phyloP scores from a whole-genome alignment of 2,329 filamentous ascomycete species.

The Torrubiella hemipterigena region DNA sequence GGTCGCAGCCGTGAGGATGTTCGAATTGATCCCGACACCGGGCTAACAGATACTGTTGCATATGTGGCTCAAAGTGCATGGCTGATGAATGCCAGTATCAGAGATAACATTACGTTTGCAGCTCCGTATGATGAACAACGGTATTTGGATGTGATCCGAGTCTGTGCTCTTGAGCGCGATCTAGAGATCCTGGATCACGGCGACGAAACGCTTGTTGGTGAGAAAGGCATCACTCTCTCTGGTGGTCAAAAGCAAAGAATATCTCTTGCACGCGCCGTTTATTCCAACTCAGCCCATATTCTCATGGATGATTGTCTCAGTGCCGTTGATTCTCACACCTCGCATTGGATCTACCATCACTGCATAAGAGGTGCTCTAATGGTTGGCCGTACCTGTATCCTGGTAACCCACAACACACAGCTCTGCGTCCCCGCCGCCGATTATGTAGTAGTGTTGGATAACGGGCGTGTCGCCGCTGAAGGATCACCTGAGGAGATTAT shows the following conservation, averaged over 20 bases:
- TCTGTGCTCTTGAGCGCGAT: slow-evolving; percentile 84
- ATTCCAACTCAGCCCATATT: slow-evolving; percentile 87
- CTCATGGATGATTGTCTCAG: slow-evolving; percentile 92
- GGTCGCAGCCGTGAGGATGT: slow-evolving; percentile 78
- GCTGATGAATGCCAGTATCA: slow-evolving; percentile 94
- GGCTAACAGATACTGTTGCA: slow-evolving; percentile 80
- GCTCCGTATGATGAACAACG: slow-evolving; percentile 67
- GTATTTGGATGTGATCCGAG: slow-evolving; percentile 78
- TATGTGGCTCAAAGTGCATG: slow-evolving; percentile 96
- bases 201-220: slow-evolving; percentile 86
- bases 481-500: slow-evolving; percentile 69
- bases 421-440: slow-evolving; percentile 75
- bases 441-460: slow-evolving; percentile 74
- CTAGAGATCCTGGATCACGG: slow-evolving; percentile 84
- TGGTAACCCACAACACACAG: slow-evolving; percentile 88
- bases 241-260: slow-evolving; percentile 97
- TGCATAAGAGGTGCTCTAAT: slow-evolving; percentile 84
- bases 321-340: slow-evolving; percentile 93
- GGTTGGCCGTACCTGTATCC: slow-evolving; percentile 76
- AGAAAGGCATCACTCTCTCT: slow-evolving; percentile 93
- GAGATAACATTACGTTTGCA: slow-evolving; percentile 90
- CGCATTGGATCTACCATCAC: slow-evolving; percentile 94
- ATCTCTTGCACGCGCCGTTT: slow-evolving; percentile 87
- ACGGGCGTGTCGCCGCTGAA: slow-evolving; percentile 66
- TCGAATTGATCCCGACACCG: slow-evolving; percentile 66